These are phyloP conservation scores for Phytopythium delawarense DNA, from an alignment of 352 stramenopile genomes.

Conservation along the genomic window DNA sequence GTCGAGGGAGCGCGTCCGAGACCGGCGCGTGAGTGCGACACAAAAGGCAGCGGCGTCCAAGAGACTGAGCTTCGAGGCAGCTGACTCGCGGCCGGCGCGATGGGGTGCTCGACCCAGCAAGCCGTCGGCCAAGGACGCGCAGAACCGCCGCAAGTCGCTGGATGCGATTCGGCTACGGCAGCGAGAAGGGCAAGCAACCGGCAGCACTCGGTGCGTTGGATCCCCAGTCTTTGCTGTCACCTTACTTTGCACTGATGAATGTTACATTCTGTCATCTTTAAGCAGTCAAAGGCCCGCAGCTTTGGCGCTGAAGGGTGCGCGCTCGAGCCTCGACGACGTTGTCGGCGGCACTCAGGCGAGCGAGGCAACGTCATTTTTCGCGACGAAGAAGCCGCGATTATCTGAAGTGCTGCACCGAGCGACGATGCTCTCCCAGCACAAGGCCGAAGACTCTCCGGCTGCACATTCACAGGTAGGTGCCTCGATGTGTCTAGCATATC, in stretches of 20 bases:
- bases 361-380: no score
- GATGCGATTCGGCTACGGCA: constrained; percentile 23
- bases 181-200: background rate
- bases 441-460: constrained; percentile 4
- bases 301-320: background rate
- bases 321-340: background rate
- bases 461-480: constrained; percentile 14
- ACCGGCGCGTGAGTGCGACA: background rate
- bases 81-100: constrained; percentile 38
- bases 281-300: constrained; percentile 24
- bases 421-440: constrained; percentile 55
- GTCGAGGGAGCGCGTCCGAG: background rate
- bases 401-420: constrained; percentile 57
- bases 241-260: background rate
- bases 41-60: constrained; percentile 7
- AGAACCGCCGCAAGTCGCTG: constrained; percentile 33
- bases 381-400: constrained; percentile 26
- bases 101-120: constrained; percentile 26
- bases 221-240: background rate
- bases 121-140: constrained; percentile 21
- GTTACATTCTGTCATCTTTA: background rate
- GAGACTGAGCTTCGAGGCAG: constrained; percentile 41
- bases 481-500: background rate
- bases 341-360: background rate
- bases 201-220: background rate